Base-by-base conservation (phyloP, 2,329 filamentous ascomycete genomes). In the Penicillium sumatraense region DNA sequence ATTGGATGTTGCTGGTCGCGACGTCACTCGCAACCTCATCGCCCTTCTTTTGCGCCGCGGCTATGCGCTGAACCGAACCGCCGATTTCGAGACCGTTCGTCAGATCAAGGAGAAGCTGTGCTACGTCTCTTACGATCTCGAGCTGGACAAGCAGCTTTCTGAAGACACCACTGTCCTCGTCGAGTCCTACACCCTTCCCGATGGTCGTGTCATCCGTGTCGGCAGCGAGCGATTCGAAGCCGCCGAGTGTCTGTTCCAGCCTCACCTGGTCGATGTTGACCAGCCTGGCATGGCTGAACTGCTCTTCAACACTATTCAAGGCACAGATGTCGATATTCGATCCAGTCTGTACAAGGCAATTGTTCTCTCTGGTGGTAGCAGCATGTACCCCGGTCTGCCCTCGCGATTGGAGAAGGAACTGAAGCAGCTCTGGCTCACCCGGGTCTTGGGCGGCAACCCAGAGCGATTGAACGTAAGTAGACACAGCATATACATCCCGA, bases 51-150 rank as follows among this genome's bases (percentile, higher is more conserved):
- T 96, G 54, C 91, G 95, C 70, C 87, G 95, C 65, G 95, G 95
- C 41, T 99, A 99, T 76, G 92, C 95, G 31, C 86, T 99, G 60
- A 99, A 99, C 85, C 87, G 95, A 74, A 99, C 95, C 11, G 95
- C 95, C 72, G 95, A 99, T 75, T 99, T 99, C 76, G 95, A 99
- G 78, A 99, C 95, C 3, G 95, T 99, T 53, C 90, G 95, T 59
- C 93, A 98, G 76, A 98, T 99, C 81, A 99, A 99, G 81, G 95
- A 99, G 83, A 99, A 99, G 83, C 89, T 99, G 49, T 98, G 95
- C 83, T 99, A 99, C 75, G 93, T 99, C 54, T 97, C 93, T 11
- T 99, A 98, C 81, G 95, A 99, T 75, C 85, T 99, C 54, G 92
- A 96, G 77, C 83, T 99, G 52, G 95, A 99, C 81, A 93, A 98